These are phyloP conservation scores for Colletotrichum cordylinicola DNA, from an alignment of 2,329 filamentous ascomycete species.

Conservation along the genomic window DNA sequence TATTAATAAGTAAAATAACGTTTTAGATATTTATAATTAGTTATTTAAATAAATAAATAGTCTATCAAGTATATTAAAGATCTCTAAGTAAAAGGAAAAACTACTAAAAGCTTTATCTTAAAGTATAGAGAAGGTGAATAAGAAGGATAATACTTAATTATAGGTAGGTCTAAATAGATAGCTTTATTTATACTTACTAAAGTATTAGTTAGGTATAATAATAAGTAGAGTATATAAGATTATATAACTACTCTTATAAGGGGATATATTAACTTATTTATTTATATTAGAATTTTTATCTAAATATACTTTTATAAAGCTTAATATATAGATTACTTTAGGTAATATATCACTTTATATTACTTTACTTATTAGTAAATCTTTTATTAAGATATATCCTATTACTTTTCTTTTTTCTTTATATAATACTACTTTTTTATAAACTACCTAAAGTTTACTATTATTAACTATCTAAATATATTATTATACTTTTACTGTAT, in stretches of 20 bases:
- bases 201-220: accelerated
- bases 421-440: neutral
- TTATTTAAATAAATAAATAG: neutral
- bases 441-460: neutral
- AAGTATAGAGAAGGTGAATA: neutral
- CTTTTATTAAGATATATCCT: neutral
- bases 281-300: no score
- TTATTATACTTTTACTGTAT: neutral
- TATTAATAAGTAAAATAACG: neutral
- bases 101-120: neutral
- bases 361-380: no score
- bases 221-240: neutral
- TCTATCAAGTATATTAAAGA: neutral
- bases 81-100: neutral
- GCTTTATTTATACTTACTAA: neutral
- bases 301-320: no score
- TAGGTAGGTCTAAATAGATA: neutral
- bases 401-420: neutral
- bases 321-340: neutral
- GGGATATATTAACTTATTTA: no score
- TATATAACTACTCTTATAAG: neutral
- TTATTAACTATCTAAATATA: neutral
- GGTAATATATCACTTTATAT: neutral
- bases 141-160: neutral
- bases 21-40: neutral